phyloP scores from a whole-genome alignment of 1,284 basidiomycete genomes.

The Fomitopsis palustris region DNA sequence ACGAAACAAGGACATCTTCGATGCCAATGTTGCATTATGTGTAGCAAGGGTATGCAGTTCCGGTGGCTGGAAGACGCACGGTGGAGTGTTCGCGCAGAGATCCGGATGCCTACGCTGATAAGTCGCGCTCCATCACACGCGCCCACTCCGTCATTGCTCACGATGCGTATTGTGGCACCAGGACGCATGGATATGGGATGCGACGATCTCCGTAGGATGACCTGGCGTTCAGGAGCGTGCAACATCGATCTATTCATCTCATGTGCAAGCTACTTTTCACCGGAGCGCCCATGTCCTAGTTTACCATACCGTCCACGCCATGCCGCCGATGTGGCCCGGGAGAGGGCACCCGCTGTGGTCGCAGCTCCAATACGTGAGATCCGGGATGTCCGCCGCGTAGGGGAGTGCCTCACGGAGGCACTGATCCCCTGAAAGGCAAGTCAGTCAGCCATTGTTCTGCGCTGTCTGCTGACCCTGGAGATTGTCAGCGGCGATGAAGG shows the following conservation, averaged over 20 bases:
- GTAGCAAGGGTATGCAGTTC: background rate
- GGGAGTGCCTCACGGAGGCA: background rate
- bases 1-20: background rate
- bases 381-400: background rate
- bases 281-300: background rate
- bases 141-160: background rate
- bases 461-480: background rate
- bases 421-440: background rate
- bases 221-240: background rate
- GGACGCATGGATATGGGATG: background rate
- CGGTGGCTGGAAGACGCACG: background rate
- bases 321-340: background rate
- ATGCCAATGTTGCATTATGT: background rate
- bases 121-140: background rate
- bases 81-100: background rate
- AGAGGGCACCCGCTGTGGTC: background rate
- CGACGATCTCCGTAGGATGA: background rate
- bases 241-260: background rate
- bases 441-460: background rate
- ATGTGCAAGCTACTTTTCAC: too few relatives aligned
- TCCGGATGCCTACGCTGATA: background rate
- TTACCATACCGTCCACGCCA: background rate
- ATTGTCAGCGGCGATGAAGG: background rate
- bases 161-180: too few relatives aligned
- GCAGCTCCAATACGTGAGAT: constrained; percentile 1